Evolutionary conservation across 2,329 filamentous ascomycete species (phyloP).

Genomic region (Biscogniauxia marginata): DNA sequence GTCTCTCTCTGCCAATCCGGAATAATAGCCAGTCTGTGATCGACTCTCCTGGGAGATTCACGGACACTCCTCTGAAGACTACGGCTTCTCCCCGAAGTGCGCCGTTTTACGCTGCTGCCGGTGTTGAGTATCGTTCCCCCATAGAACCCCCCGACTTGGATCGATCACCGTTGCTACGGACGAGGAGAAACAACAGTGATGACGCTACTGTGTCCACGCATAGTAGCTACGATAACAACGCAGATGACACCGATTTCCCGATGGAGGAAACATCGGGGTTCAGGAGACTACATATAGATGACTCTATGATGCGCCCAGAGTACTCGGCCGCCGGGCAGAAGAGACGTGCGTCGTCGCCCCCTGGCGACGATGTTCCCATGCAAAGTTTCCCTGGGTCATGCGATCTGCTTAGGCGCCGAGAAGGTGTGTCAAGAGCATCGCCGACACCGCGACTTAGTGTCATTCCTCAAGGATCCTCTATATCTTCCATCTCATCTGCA

Average conservation of each 20-base stretch:
- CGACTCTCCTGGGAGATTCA: conserved; percentile 44
- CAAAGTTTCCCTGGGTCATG: conserved; percentile 38
- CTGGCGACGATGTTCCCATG: conserved; percentile 45
- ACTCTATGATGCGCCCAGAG: conserved; percentile 34
- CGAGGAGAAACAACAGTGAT: conserved; percentile 52
- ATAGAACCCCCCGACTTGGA: conserved; percentile 46
- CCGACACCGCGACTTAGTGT: conserved; percentile 50
- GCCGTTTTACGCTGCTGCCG: conserved; percentile 39
- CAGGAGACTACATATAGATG: conserved; percentile 47
- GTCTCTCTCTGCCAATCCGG: conserved; percentile 47
- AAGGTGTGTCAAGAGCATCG: conserved; percentile 48
- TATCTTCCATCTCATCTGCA: conserved; percentile 44
- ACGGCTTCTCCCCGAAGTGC: conserved; percentile 46
- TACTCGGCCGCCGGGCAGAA: conserved; percentile 49
- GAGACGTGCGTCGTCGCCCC: conserved; percentile 55
- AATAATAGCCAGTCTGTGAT: conserved; percentile 41
- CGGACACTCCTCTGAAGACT: conserved; percentile 48
- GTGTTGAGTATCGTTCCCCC: conserved; percentile 43
- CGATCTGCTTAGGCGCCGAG: conserved; percentile 49
- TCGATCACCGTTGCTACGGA: conserved; percentile 45
- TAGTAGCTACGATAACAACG: conserved; percentile 47
- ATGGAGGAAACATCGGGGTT: conserved; percentile 45
- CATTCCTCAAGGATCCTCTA: conserved; percentile 43
- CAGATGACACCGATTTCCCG: conserved; percentile 47
- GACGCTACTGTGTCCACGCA: conserved; percentile 45